Base-by-base conservation (phyloP, 495 filamentous ascomycete species). In the Elasticomyces elasticus region DNA sequence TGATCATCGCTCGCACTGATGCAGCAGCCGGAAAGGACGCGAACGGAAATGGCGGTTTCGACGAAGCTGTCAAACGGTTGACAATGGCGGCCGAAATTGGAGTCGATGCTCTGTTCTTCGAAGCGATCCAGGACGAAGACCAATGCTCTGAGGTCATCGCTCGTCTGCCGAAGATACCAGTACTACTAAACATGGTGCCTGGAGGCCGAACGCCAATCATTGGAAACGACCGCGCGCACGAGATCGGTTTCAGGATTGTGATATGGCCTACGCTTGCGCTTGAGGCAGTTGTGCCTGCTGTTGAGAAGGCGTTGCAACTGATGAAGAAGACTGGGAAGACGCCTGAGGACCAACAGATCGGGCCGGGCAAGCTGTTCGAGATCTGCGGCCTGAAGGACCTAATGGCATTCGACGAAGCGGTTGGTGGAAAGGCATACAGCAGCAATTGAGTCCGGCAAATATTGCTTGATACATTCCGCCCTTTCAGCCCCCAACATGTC, bases 1-100 rank as follows among this genome's bases (percentile, higher is more conserved):
- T 85, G 11, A 71, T 87, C 23, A 85, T 87, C 56, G 83, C 83
- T 20, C 75, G 82, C 10, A 86, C 82, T 0, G 83, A 86, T 51
- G 80, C 81, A 0, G 68, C 81, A n/a, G 81, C 84, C 7, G 57
- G 58, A 2, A 51, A 43, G 43, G 65, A 67, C 70, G 19, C 70
- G 71, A 38, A 62, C 10, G 59, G 58, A 22, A 52, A 54, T 25
- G 44, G 48, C 30, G 82, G 83, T 0, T 86, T 80, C 46, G 79
- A 83, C 0, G 82, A 79, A 48, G 81, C 78, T 5, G 66, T 85
- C 10, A 37, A 47, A 0, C 69, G 83, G 10, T 62, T 86, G 23
- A 73, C 73, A 56, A 77, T 74, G 0, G 82, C 81, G 1, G 65
- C 74, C 10, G 71, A 75, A 0, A 67, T 73, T 27, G 79, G 83